Percentiles rank a stretch among this genome's conserved stretches.
phyloP scores from a whole-genome alignment of 495 filamentous ascomycete species.

The Aspergillus nanangensis region DNA sequence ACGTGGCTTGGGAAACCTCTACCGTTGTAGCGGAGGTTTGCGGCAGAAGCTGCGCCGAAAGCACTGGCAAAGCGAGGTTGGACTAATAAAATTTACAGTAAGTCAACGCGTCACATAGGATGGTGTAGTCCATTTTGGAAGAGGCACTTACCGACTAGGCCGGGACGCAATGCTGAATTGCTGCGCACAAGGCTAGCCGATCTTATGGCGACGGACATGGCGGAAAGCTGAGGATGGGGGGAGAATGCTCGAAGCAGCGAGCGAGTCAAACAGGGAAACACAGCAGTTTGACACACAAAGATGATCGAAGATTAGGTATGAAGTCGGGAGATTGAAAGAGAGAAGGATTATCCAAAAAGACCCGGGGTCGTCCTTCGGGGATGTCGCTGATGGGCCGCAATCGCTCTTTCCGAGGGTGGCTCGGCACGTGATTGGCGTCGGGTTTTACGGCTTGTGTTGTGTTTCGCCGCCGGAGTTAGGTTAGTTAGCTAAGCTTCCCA shows the following conservation, averaged over 20 bases:
- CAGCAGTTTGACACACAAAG: constrained; percentile 16
- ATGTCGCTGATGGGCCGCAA: not conserved
- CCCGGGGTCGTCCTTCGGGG: not conserved
- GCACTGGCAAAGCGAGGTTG: constrained; percentile 32
- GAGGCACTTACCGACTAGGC: constrained; percentile 25
- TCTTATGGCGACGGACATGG: constrained; percentile 43
- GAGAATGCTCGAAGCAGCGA: constrained; percentile 26
- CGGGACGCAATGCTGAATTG: constrained; percentile 30
- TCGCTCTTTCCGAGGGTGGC: constrained; percentile 1
- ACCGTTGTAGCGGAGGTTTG: constrained; percentile 53
- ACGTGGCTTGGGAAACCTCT: constrained; percentile 56
- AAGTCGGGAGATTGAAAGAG: not conserved
- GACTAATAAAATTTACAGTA: too few relatives aligned
- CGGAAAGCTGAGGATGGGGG: constrained; percentile 25
- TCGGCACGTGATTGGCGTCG: constrained; percentile 2
- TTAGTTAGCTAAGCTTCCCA: not conserved
- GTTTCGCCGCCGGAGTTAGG: constrained; percentile 1
- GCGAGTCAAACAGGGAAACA: constrained; percentile 16
- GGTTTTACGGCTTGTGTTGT: constrained; percentile 1
- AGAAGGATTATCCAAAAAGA: not conserved
- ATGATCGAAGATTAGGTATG: not conserved
- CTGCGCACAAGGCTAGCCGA: constrained; percentile 40
- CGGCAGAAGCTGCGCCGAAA: constrained; percentile 35
- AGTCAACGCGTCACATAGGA: too few relatives aligned
- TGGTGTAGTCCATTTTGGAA: too few relatives aligned